phyloP scores from a whole-genome alignment of 768 basidiomycete genomes.

The Aureoboletus auriporus region DNA sequence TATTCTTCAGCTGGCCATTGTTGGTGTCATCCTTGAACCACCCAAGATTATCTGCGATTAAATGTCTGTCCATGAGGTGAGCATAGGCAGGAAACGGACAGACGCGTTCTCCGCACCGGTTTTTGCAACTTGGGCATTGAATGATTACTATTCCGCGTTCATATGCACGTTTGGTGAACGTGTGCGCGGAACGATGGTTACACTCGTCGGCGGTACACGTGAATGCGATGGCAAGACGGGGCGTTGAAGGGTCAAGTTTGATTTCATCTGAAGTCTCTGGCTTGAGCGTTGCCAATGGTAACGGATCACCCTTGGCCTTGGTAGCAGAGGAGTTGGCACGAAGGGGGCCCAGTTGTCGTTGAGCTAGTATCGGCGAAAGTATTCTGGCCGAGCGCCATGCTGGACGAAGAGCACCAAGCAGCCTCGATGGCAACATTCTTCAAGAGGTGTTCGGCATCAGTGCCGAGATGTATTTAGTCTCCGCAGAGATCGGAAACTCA shows the following conservation, averaged over 20 bases:
- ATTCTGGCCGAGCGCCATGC: constrained; percentile 39
- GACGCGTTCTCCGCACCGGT: constrained; percentile 51
- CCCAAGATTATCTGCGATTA: constrained; percentile 86
- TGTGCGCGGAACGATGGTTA: constrained; percentile 76
- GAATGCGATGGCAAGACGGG: constrained; percentile 72
- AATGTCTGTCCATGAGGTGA: constrained; percentile 44
- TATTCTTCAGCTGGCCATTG: constrained; percentile 66
- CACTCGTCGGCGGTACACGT: constrained; percentile 82
- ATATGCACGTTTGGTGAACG: constrained; percentile 84
- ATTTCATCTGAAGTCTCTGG: constrained; percentile 6
- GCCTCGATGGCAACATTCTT: constrained; percentile 44
- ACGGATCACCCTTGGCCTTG: not conserved
- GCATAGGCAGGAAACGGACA: not conserved
- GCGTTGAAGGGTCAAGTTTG: constrained; percentile 45
- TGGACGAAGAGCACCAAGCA: constrained; percentile 42
- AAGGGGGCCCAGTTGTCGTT: constrained; percentile 30
- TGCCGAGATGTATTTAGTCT: constrained; percentile 8
- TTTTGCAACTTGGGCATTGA: constrained; percentile 87
- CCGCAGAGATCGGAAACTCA: constrained; percentile 23
- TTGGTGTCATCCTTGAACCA: constrained; percentile 87
- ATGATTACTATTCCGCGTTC: constrained; percentile 86
- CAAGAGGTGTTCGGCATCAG: constrained; percentile 6
- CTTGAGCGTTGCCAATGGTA: not conserved
- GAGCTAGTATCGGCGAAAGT: constrained; percentile 33
- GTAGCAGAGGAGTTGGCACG: constrained; percentile 18